These are phyloP conservation scores for Fragaria vesca DNA, from an alignment of 306 rosid species.

Conservation along the genomic window DNA sequence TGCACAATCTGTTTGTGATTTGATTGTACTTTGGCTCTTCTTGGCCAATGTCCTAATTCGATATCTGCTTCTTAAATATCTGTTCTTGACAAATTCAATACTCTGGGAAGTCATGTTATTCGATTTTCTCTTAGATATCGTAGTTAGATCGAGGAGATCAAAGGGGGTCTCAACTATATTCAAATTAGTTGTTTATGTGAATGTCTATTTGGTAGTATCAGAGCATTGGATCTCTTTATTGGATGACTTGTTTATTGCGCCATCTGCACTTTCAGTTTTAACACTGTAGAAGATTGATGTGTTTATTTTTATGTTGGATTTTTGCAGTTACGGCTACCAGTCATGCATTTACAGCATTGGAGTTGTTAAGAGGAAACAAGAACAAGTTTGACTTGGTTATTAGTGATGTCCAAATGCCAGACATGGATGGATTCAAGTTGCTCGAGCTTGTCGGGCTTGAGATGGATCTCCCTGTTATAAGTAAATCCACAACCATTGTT, in stretches of 20 bases:
- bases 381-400: slow-evolving; percentile 85
- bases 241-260: slow-evolving; percentile 5
- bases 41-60: not conserved
- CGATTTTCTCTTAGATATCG: slow-evolving; percentile 1
- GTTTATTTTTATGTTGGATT: slow-evolving; percentile 24
- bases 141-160: not conserved
- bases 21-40: not conserved
- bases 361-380: slow-evolving; percentile 77
- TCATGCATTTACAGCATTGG: slow-evolving; percentile 78
- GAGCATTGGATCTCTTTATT: not conserved
- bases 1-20: not conserved
- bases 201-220: not conserved
- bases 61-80: not conserved
- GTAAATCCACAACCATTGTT: slow-evolving; percentile 40
- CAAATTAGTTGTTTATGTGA: not conserved
- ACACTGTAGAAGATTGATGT: not conserved
- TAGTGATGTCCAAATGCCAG: slow-evolving; percentile 99
- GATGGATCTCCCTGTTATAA: slow-evolving; percentile 99
- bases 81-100: not conserved
- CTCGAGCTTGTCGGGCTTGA: slow-evolving; percentile 97
- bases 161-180: slow-evolving; percentile 3
- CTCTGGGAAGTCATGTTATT: not conserved
- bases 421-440: slow-evolving; percentile 99
- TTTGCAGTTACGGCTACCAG: slow-evolving; percentile 80
- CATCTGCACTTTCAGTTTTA: not conserved